A percentile compares a stretch with the other conserved stretches of the same genome.
These are phyloP conservation scores for Aspergillus fijiensis DNA, from an alignment of 2,329 filamentous ascomycete species.

Conservation along the genomic window DNA sequence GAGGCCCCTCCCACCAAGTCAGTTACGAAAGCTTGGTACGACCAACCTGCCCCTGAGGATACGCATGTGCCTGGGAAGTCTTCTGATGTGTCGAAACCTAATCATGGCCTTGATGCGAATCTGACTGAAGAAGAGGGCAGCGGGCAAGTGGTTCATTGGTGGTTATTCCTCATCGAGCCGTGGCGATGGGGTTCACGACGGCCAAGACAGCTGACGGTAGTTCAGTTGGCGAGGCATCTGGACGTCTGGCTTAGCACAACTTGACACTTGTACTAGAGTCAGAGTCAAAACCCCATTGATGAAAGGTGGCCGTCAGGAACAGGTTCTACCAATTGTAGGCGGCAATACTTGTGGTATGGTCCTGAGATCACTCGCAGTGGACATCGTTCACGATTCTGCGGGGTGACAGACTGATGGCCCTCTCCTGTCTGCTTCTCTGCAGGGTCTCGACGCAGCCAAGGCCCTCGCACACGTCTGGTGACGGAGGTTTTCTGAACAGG, in stretches of 20 bases:
- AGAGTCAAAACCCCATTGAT: background rate
- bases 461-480: conserved; percentile 10
- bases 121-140: background rate
- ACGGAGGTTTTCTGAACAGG: conserved; percentile 1
- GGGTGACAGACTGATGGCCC: background rate
- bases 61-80: conserved; percentile 12
- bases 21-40: background rate
- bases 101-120: background rate
- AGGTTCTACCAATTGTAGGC: background rate
- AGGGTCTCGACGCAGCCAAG: conserved; percentile 1
- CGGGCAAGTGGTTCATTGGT: background rate
- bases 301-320: background rate
- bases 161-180: background rate
- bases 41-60: conserved; percentile 2
- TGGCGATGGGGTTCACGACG: background rate
- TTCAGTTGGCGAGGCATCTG: background rate
- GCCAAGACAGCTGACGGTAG: background rate
- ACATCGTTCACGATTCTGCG: background rate
- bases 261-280: background rate
- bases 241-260: background rate
- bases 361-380: background rate
- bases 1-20: background rate
- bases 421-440: background rate
- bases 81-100: conserved; percentile 4
- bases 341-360: background rate